Evolutionary conservation across 495 filamentous ascomycete species (phyloP).

Genomic region (Staphylotrichum longicolle): DNA sequence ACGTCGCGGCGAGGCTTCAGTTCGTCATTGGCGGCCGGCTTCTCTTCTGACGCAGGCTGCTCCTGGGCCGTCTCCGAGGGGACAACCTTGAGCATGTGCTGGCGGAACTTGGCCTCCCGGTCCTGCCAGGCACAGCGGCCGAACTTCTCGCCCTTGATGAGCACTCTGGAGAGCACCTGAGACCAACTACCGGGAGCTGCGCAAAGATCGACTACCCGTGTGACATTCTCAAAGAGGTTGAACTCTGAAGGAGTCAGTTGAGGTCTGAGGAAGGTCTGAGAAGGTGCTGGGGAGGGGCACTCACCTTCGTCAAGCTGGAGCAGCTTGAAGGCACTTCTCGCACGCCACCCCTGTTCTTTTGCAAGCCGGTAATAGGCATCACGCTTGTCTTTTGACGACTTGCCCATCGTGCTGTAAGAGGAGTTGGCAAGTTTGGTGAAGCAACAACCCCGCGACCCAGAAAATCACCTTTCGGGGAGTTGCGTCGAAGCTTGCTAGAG

Average conservation of each 20-base stretch:
- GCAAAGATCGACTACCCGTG: slow-evolving; percentile 93
- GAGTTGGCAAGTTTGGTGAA: no score
- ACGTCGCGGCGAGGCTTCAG: slow-evolving; percentile 67
- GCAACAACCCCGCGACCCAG: background rate
- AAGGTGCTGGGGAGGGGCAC: background rate
- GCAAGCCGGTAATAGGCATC: slow-evolving; percentile 97
- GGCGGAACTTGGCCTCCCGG: slow-evolving; percentile 62
- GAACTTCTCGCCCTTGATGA: slow-evolving; percentile 90
- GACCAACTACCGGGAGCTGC: slow-evolving; percentile 96
- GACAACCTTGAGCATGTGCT: slow-evolving; percentile 51
- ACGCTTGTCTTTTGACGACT: slow-evolving; percentile 97
- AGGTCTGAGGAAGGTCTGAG: background rate
- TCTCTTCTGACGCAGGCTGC: background rate
- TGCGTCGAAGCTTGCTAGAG: background rate
- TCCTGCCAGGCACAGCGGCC: slow-evolving; percentile 82
- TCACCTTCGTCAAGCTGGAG: slow-evolving; percentile 84
- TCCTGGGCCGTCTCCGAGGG: slow-evolving; percentile 25
- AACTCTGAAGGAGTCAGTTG: slow-evolving; percentile 57
- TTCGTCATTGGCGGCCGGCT: slow-evolving; percentile 16
- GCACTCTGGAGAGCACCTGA: slow-evolving; percentile 86
- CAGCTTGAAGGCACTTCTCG: slow-evolving; percentile 93
- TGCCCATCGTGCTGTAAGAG: slow-evolving; percentile 66
- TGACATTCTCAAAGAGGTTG: slow-evolving; percentile 82
- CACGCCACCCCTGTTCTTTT: slow-evolving; percentile 98
- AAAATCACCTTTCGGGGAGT: no score